Conservation (phyloP, 192 early-diverging fungal genomes). For the Mortierella claussenii region DNA sequence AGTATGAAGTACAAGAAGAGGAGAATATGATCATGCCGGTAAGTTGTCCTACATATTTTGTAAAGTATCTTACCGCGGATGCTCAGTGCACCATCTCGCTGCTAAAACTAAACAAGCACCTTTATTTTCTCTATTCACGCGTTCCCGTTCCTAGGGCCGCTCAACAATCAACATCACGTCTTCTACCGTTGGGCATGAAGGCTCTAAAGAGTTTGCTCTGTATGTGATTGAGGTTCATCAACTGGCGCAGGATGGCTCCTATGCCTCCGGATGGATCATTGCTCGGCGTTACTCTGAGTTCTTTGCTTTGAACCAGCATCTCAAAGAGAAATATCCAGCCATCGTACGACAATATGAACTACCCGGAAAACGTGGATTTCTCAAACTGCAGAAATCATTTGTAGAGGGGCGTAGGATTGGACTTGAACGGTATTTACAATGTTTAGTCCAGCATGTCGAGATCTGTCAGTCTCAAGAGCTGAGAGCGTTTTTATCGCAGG, state of each 20-base stretch:
- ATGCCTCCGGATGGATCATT: slow-evolving; percentile 79
- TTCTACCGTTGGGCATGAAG: slow-evolving; percentile 62
- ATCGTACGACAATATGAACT: slow-evolving; percentile 75
- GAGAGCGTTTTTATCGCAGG: slow-evolving; percentile 78
- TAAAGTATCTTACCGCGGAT: too few relatives aligned
- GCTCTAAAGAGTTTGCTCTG: slow-evolving; percentile 63
- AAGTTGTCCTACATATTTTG: slow-evolving; percentile 25
- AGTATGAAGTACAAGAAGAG: slow-evolving; percentile 65
- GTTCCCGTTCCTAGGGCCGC: slow-evolving; percentile 50
- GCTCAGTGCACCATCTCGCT: too few relatives aligned
- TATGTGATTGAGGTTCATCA: slow-evolving; percentile 82
- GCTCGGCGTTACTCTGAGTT: slow-evolving; percentile 89
- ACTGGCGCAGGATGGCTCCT: slow-evolving; percentile 58
- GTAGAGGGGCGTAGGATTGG: slow-evolving; percentile 75
- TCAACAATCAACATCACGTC: slow-evolving; percentile 61
- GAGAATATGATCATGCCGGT: slow-evolving; percentile 71
- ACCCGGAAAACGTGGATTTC: slow-evolving; percentile 76
- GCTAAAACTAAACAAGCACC: too few relatives aligned
- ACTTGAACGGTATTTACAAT: slow-evolving; percentile 80
- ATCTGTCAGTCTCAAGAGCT: slow-evolving; percentile 73
- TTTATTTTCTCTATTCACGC: neutral
- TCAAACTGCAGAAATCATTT: slow-evolving; percentile 71
- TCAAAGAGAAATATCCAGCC: slow-evolving; percentile 64
- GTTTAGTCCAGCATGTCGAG: slow-evolving; percentile 60
- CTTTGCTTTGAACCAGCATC: slow-evolving; percentile 76